phyloP scores from a whole-genome alignment of 108 stramenopile genomes.

The Cyclotella choctawhatcheeana region DNA sequence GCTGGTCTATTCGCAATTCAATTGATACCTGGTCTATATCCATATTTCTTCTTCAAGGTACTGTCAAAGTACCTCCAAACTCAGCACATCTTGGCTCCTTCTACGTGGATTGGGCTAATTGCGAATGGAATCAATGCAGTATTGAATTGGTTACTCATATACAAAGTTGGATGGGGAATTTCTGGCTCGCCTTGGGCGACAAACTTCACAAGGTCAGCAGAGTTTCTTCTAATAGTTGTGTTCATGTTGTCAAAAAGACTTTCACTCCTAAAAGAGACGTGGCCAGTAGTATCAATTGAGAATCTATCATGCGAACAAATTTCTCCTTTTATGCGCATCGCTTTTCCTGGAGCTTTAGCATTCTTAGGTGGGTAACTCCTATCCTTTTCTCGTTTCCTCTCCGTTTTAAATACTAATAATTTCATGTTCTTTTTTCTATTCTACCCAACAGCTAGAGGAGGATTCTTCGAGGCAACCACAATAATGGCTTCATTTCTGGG shows the following conservation, averaged over 20 bases:
- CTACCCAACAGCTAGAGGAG: constrained; percentile 3
- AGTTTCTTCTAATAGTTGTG: constrained; percentile 32
- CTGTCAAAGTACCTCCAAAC: constrained; percentile 48
- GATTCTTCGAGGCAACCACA: constrained; percentile 37
- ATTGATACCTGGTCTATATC: constrained; percentile 50
- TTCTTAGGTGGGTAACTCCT: constrained; percentile 30
- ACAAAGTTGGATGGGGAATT: constrained; percentile 37
- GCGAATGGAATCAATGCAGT: constrained; percentile 47
- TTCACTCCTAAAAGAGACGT: constrained; percentile 15
- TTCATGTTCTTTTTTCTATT: background rate
- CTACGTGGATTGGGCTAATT: constrained; percentile 35
- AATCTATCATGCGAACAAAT: constrained; percentile 17
- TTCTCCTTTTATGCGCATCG: constrained; percentile 17
- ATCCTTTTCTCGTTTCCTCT: constrained; percentile 8
- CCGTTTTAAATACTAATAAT: background rate
- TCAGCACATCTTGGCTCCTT: constrained; percentile 42
- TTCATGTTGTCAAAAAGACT: constrained; percentile 13
- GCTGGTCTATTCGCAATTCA: constrained; percentile 38
- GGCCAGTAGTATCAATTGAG: constrained; percentile 26
- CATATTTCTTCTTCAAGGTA: constrained; percentile 47
- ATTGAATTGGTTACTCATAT: constrained; percentile 50
- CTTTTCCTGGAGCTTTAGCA: constrained; percentile 39
- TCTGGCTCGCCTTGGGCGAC: constrained; percentile 53
- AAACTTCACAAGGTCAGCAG: constrained; percentile 41
- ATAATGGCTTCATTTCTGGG: constrained; percentile 42